phyloP scores from a whole-genome alignment of 768 basidiomycete genomes.

The Tricholoma furcatifolium region DNA sequence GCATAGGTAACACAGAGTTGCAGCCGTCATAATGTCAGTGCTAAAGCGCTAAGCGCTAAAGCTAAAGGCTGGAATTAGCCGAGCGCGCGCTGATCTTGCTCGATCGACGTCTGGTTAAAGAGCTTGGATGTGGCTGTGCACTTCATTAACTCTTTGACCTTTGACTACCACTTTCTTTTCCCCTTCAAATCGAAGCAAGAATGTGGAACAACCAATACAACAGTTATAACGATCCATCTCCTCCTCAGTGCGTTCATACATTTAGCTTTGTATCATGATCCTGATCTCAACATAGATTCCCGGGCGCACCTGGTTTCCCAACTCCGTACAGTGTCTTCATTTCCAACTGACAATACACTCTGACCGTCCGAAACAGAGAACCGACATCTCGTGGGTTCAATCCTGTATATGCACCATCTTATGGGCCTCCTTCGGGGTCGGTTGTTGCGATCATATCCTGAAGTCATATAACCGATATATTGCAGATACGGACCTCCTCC shows the following conservation, averaged over 20 bases:
- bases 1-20: too few species aligned
- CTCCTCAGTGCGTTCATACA: constrained; percentile 13
- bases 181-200: not conserved
- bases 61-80: too few species aligned
- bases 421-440: constrained; percentile 20
- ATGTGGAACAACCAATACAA: constrained; percentile 23
- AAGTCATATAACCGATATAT: not conserved
- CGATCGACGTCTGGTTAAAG: not conserved
- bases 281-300: constrained; percentile 13
- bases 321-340: constrained; percentile 5
- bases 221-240: constrained; percentile 1
- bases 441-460: not conserved
- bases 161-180: not conserved
- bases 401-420: constrained; percentile 41
- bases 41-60: too few species aligned
- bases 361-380: not conserved
- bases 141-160: constrained; percentile 21
- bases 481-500: constrained; percentile 28
- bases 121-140: not conserved
- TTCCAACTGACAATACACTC: not conserved
- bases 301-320: constrained; percentile 16
- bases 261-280: not conserved
- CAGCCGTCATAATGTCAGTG: too few species aligned
- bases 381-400: constrained; percentile 23
- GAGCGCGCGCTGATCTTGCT: too few species aligned